Percentiles rank a stretch among this genome's conserved stretches.
phyloP scores from a whole-genome alignment of 78 protist genomes.

The Speleostelium caveatum region DNA sequence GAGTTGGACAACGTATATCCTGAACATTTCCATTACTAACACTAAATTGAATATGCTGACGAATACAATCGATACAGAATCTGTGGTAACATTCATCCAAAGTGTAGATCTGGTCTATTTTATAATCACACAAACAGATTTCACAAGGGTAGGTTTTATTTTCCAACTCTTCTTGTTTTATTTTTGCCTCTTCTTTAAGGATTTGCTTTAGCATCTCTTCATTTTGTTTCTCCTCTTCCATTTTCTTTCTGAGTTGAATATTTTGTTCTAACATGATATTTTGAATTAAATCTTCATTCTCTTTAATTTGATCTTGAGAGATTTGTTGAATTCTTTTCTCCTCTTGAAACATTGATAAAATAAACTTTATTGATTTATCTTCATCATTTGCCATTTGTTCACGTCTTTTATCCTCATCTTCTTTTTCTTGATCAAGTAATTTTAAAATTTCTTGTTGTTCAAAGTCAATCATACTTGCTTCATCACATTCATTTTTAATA shows the following conservation, averaged over 20 bases:
- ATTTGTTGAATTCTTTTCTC: background rate
- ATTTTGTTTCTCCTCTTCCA: conserved; percentile 18
- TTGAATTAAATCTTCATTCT: background rate
- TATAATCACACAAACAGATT: conserved; percentile 15
- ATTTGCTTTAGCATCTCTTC: conserved; percentile 9
- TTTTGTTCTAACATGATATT: conserved; percentile 9
- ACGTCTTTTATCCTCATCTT: background rate
- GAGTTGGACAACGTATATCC: conserved; percentile 21
- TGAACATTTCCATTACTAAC: conserved; percentile 11
- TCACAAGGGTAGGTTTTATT: conserved; percentile 21
- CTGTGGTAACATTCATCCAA: conserved; percentile 67
- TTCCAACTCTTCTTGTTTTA: conserved; percentile 18
- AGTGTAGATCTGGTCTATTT: conserved; percentile 25
- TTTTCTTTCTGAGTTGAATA: background rate
- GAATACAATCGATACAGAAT: conserved; percentile 32
- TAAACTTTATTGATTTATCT: background rate
- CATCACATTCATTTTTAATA: too few relatives aligned
- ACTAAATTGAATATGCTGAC: background rate
- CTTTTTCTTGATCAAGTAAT: conserved; percentile 7
- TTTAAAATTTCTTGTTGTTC: conserved; percentile 27
- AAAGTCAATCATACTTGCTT: background rate
- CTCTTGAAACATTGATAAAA: background rate
- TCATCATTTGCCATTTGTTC: background rate
- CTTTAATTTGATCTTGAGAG: background rate
- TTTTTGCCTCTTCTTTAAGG: conserved; percentile 7